Conservation (phyloP, 345 rosid genomes). For the Dimocarpus longan region DNA sequence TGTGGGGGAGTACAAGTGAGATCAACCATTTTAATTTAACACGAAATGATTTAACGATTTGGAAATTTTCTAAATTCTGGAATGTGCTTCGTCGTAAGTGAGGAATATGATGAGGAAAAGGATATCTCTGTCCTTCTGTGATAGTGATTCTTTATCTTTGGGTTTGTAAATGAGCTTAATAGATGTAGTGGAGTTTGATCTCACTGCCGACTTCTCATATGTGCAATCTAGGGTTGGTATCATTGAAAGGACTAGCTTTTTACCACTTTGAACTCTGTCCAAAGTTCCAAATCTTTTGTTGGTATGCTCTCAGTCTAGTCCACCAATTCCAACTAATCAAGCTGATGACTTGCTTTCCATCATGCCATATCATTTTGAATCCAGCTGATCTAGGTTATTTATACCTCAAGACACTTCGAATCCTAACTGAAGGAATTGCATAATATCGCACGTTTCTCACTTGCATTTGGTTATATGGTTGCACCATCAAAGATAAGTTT, state of each 20-base stretch:
- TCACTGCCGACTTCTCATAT: not conserved
- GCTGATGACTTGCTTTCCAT: not conserved
- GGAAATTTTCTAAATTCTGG: not conserved
- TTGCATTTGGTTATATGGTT: not conserved
- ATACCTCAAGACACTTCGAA: not conserved
- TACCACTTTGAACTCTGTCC: not conserved
- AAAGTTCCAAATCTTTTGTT: not conserved
- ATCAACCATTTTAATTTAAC: not conserved
- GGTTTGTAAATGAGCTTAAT: not conserved
- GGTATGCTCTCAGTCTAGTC: not conserved
- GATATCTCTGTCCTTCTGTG: not conserved
- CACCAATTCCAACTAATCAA: not conserved
- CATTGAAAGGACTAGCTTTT: not conserved
- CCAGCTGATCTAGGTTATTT: not conserved
- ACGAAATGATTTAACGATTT: too few relatives aligned
- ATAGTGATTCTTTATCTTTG: not conserved
- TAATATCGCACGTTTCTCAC: not conserved
- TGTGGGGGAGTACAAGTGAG: not conserved
- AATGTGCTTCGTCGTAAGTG: not conserved
- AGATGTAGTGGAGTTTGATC: not conserved
- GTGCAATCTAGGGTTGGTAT: not conserved
- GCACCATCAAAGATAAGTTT: not conserved
- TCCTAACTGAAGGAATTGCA: not conserved
- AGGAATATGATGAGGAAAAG: not conserved
- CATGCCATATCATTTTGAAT: not conserved